Evolutionary conservation across 176 grass and related monocot genomes (phyloP).

Genomic region (Cenchrus americanus): DNA sequence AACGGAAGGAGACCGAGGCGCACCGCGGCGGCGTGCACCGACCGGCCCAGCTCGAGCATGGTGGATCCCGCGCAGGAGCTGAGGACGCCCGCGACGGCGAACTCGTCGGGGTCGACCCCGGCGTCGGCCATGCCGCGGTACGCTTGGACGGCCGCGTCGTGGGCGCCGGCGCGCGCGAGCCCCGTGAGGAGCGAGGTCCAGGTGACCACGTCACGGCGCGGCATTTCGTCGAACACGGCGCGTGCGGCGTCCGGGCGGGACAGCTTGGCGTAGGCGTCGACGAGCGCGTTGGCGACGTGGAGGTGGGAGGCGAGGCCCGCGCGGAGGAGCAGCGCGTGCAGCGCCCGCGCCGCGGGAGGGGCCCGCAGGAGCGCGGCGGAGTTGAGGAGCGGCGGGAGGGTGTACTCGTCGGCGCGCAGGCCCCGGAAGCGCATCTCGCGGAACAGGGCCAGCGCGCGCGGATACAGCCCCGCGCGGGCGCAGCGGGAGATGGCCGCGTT

Average conservation of each 20-base stretch:
- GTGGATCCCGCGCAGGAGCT: conserved; percentile 57
- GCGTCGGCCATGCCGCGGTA: conserved; percentile 50
- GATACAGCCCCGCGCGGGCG: conserved; percentile 49
- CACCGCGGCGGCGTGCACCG: conserved; percentile 47
- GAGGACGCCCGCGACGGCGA: conserved; percentile 46
- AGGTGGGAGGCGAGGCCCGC: conserved; percentile 52
- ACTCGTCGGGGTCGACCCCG: conserved; percentile 48
- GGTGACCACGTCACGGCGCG: conserved; percentile 55
- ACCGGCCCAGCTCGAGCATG: conserved; percentile 41
- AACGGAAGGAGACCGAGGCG: conserved; percentile 34
- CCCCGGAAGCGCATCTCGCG: conserved; percentile 54
- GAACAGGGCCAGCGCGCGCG: conserved; percentile 47
- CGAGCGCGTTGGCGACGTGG: conserved; percentile 69
- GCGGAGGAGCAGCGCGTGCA: conserved; percentile 51
- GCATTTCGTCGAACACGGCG: conserved; percentile 63
- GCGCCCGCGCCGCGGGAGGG: neutral
- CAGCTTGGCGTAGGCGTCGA: conserved; percentile 69
- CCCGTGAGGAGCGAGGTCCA: conserved; percentile 74
- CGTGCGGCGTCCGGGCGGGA: conserved; percentile 33
- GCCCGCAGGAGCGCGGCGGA: conserved; percentile 46
- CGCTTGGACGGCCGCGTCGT: conserved; percentile 30
- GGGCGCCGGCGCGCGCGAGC: conserved; percentile 46
- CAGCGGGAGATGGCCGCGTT: conserved; percentile 59
- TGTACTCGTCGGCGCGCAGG: conserved; percentile 66
- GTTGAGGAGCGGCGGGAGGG: conserved; percentile 63